Base-by-base conservation (phyloP, 2,329 filamentous ascomycete genomes). In the Tolypocladium pustulatum region DNA sequence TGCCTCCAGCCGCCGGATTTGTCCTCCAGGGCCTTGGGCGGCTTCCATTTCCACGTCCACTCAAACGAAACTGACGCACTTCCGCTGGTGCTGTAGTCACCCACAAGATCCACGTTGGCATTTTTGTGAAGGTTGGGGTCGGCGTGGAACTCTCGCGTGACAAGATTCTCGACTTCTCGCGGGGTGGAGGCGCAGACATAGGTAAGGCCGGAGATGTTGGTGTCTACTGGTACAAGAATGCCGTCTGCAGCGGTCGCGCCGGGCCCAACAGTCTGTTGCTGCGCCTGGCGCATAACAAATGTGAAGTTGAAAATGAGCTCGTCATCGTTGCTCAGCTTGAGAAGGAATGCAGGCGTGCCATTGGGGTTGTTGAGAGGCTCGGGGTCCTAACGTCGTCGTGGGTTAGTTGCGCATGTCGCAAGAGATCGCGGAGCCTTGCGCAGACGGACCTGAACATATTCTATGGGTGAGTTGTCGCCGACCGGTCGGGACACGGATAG, bases 71-170 rank as follows among this genome's bases (percentile, higher is more conserved):
- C 87, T 1, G 90, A 93, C 8, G 88, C 78, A 67, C 80, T 90
- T n/a, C 93, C 92, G 37, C 82, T 85, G 0, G 94, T 99, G 3
- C 84, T 82, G 69, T 89, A 97, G 71, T 96, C 91, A 3, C 94
- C 94, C n/a, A 99, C 87, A 52, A 97, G 81, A 68, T 95, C 89
- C 43, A 99, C 94, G 69, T 97, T 97, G 58, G 91, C 83, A 69
- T 97, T 97, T 71, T 96, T 97, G 77, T 99, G 94, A 58, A 99
- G 78, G 69, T 99, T 99, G 0, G 94, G 94, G 69, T 99, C 91
- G 64, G 93, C 91, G 66, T 97, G 91, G 67, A 99, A 97, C 72
- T 99, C 94, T 66, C 92, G 82, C 20, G 93, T 97, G 54, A 97
- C 87, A 54, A 99, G 78, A 65, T 94, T 97, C 69, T 97, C 94